Percentiles rank a stretch among this genome's conserved stretches.
These are phyloP conservation scores for Leishmania major DNA, from an alignment of 208 protist species.

Conservation along the genomic window DNA sequence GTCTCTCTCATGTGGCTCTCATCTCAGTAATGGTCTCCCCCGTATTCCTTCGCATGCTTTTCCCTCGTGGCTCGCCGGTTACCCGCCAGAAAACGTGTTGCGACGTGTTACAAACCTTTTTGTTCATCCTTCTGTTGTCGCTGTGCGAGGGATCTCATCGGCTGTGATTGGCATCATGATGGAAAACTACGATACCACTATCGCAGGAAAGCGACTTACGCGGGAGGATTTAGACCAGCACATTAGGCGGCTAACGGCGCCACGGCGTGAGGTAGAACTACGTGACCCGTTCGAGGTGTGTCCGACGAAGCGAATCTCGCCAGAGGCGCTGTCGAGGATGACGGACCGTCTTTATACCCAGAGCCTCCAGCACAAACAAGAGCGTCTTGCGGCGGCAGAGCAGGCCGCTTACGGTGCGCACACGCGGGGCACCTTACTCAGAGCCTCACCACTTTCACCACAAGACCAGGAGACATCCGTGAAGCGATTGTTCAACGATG, in stretches of 20 bases:
- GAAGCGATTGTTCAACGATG: conserved; percentile 54
- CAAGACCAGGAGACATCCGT: conserved; percentile 51
- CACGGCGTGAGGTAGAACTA: conserved; percentile 26
- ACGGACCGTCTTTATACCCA: conserved; percentile 78
- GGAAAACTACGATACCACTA: conserved; percentile 6
- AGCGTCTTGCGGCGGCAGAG: conserved; percentile 32
- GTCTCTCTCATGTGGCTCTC: neutral
- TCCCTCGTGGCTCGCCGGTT: neutral
- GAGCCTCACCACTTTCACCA: conserved; percentile 5
- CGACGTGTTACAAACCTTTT: neutral
- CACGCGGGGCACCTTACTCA: neutral
- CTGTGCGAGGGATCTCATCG: neutral
- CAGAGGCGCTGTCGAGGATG: conserved; percentile 59
- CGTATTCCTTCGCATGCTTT: neutral
- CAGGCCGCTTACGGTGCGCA: conserved; percentile 14
- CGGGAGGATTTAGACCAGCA: conserved; percentile 67
- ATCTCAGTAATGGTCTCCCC: neutral
- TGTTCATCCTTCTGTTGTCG: neutral
- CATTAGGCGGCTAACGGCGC: conserved; percentile 45
- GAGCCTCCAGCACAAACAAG: conserved; percentile 37
- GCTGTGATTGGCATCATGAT: conserved; percentile 9
- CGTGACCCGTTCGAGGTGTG: conserved; percentile 73
- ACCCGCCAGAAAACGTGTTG: neutral
- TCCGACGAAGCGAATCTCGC: conserved; percentile 42
- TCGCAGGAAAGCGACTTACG: conserved; percentile 39